Base-by-base conservation (phyloP, 768 basidiomycete genomes). In the Punctularia strigosozonata region DNA sequence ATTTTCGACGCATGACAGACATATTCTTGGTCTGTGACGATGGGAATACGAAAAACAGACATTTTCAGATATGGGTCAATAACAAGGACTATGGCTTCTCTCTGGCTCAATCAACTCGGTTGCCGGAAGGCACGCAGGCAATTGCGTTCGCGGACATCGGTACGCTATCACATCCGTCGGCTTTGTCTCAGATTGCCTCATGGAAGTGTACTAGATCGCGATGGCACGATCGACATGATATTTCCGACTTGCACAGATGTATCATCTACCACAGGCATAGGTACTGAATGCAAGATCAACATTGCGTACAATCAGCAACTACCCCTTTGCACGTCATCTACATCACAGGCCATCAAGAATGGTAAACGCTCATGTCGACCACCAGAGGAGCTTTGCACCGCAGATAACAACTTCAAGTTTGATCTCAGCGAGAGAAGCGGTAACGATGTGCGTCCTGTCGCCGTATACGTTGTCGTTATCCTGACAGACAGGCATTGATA, bases 211-310 rank as follows among this genome's bases (percentile, higher is more conserved):
- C 2, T 43, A 84, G 92, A 98, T 51, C 78, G 95, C 5, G 95
- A 98, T 49, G 95, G 95, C 1, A 92, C 94, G 1, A 84, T 98
- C 23, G 95, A 98, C 56, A 77, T 98, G 71, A 68, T 99, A 32
- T 89, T 97, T 52, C 73, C 87, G 0, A 84, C 84, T 1, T 99
- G 95, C 54, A 59, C 65, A 0, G 71, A 68, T 2, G 74, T 86
- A n/a, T 80, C 83, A 0, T 54, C 64, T 1, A 64, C 69, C 1
- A 75, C 69, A 0, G 90, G 91, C 2, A 59, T 85, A 1, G 91
- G 91, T 8, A 62, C 63, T 2, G 70, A 75, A 28, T 98, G 95
- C 55, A 64, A 64, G 36, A 73, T 99, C 57, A 94, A 92, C 52
- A 82, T 98, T 40, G 92, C 80, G 4, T 97, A 88, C 61, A 99